phyloP scores from a whole-genome alignment of 2,329 filamentous ascomycete species.

The Fusarium sp. region DNA sequence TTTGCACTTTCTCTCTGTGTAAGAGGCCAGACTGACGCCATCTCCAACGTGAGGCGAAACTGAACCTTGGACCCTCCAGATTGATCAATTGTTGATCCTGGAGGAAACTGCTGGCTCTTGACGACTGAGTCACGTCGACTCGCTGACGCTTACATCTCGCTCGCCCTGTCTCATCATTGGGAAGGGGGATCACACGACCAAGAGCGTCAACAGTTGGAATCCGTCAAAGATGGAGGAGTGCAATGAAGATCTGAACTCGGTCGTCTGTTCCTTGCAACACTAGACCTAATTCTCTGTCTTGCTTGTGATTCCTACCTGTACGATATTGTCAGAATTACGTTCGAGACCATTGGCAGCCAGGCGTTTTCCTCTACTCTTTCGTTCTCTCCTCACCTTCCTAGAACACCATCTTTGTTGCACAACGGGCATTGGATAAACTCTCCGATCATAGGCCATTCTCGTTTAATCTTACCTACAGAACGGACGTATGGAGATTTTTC shows the following conservation, averaged over 20 bases:
- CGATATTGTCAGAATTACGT: slow-evolving; percentile 13
- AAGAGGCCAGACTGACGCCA: slow-evolving; percentile 31
- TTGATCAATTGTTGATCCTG: background rate
- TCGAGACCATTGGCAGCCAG: background rate
- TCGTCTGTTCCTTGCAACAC: slow-evolving; percentile 1
- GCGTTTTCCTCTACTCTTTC: slow-evolving; percentile 4
- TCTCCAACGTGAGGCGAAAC: slow-evolving; percentile 9
- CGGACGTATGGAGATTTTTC: slow-evolving; percentile 36
- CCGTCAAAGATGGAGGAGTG: slow-evolving; percentile 18
- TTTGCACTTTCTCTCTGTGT: slow-evolving; percentile 15
- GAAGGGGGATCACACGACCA: slow-evolving; percentile 6
- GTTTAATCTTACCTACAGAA: slow-evolving; percentile 7
- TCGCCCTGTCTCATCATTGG: background rate
- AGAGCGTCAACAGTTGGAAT: background rate
- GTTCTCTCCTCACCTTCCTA: slow-evolving; percentile 13
- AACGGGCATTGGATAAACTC: slow-evolving; percentile 9
- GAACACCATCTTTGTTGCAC: slow-evolving; percentile 2
- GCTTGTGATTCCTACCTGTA: background rate
- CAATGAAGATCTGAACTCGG: slow-evolving; percentile 3
- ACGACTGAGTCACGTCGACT: background rate
- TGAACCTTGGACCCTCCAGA: background rate
- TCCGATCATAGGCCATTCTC: slow-evolving; percentile 2
- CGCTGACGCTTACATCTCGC: background rate
- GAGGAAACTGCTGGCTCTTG: background rate
- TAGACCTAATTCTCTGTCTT: background rate